phyloP scores from a whole-genome alignment of 1,284 basidiomycete genomes.

The Rhizoctonia solani region DNA sequence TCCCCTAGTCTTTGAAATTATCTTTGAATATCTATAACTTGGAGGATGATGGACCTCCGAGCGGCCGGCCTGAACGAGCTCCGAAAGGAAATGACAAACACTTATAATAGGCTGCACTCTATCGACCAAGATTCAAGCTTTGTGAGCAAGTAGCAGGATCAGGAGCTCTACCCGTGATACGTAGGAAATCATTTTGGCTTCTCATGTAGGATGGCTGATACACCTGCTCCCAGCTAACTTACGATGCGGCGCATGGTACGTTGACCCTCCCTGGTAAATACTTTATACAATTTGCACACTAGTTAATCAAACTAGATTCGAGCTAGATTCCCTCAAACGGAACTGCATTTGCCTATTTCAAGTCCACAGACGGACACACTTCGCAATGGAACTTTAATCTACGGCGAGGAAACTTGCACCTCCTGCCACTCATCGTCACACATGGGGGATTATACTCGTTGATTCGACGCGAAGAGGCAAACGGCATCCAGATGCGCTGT shows the following conservation, averaged over 20 bases:
- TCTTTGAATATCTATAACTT: neutral
- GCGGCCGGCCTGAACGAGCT: slow-evolving; percentile 52
- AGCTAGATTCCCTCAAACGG: slow-evolving; percentile 44
- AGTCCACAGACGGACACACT: slow-evolving; percentile 94
- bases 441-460: slow-evolving; percentile 76
- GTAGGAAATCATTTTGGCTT: too few species aligned
- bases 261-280: slow-evolving; percentile 56
- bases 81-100: slow-evolving; percentile 69
- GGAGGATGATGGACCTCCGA: slow-evolving; percentile 3
- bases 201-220: too few species aligned
- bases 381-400: slow-evolving; percentile 87
- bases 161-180: slow-evolving; percentile 68
- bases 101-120: slow-evolving; percentile 86
- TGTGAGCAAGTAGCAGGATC: slow-evolving; percentile 61
- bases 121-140: slow-evolving; percentile 77
- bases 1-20: too few species aligned
- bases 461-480: slow-evolving; percentile 95
- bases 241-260: slow-evolving; percentile 94
- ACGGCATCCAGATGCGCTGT: slow-evolving; percentile 90
- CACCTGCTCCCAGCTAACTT: slow-evolving; percentile 86
- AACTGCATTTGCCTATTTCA: slow-evolving; percentile 75
- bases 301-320: slow-evolving; percentile 44
- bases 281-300: neutral
- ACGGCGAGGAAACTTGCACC: slow-evolving; percentile 81
- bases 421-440: slow-evolving; percentile 62